Percentiles rank a stretch among this genome's conserved stretches.
Conservation (phyloP, 495 filamentous ascomycete species). For the Apiosordaria backusii region DNA sequence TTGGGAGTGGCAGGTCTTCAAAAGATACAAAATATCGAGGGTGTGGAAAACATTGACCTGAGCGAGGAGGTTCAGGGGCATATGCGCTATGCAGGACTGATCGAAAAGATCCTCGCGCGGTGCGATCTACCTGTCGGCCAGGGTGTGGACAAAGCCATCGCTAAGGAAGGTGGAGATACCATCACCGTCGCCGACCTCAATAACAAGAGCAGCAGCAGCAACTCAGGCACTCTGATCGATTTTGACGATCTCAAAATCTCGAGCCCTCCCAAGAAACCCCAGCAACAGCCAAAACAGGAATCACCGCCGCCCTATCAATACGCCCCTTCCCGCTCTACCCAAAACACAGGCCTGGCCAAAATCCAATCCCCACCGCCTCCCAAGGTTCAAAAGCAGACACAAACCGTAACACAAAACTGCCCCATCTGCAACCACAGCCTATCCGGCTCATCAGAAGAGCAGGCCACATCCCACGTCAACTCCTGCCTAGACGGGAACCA, state of each 20-base stretch:
- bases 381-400: not conserved
- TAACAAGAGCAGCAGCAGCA: conserved; percentile 23
- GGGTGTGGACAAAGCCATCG: conserved; percentile 47
- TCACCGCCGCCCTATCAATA: not conserved
- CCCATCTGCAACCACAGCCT: not conserved
- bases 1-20: conserved; percentile 74
- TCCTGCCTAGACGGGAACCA: not conserved
- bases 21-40: conserved; percentile 56
- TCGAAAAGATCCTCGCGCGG: conserved; percentile 62
- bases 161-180: conserved; percentile 48
- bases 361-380: not conserved
- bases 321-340: not conserved
- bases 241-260: conserved; percentile 41
- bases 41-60: conserved; percentile 74
- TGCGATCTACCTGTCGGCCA: conserved; percentile 68
- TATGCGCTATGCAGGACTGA: conserved; percentile 64
- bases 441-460: not conserved
- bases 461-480: not conserved
- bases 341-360: not conserved
- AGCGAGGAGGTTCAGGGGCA: conserved; percentile 70
- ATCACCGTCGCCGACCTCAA: conserved; percentile 33
- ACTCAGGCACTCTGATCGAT: conserved; percentile 44
- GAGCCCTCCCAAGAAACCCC: not conserved
- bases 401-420: not conserved
- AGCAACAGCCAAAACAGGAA: not conserved